Evolutionary conservation across 495 filamentous ascomycete genomes (phyloP).

Genomic region (Jackrogersella multiformis): DNA sequence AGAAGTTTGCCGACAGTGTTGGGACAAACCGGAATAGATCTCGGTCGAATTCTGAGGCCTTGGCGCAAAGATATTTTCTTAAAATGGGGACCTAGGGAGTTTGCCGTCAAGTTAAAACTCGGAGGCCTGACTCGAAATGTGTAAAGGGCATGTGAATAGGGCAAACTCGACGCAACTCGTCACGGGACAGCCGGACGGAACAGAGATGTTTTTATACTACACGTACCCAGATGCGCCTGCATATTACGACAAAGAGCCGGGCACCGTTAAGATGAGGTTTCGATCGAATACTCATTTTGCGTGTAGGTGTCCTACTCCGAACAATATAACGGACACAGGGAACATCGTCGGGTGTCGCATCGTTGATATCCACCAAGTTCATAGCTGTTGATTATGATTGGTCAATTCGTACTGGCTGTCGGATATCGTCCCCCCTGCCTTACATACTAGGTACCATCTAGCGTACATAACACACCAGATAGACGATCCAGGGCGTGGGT

Average conservation of each 20-base stretch:
- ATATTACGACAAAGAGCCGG: constrained; percentile 9
- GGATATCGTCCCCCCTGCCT: constrained; percentile 32
- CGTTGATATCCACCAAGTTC: constrained; percentile 17
- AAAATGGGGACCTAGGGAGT: constrained; percentile 26
- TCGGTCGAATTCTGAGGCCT: constrained; percentile 39
- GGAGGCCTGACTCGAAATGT: constrained; percentile 20
- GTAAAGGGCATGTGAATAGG: constrained; percentile 30
- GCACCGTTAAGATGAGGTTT: constrained; percentile 6
- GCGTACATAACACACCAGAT: constrained; percentile 9
- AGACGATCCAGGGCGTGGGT: constrained; percentile 1
- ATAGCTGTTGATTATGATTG: constrained; percentile 28
- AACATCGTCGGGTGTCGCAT: constrained; percentile 30
- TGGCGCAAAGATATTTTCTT: constrained; percentile 27
- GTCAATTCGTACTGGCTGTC: constrained; percentile 29
- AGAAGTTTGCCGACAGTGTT: constrained; percentile 29
- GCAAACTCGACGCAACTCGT: constrained; percentile 16
- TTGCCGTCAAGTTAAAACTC: constrained; percentile 32
- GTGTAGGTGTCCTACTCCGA: constrained; percentile 11
- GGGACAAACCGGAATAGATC: constrained; percentile 25
- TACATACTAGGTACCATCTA: constrained; percentile 16
- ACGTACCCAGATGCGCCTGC: background rate
- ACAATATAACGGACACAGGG: constrained; percentile 20
- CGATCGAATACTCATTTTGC: constrained; percentile 6
- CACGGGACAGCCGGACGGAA: constrained; percentile 8
- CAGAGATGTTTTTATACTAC: constrained; percentile 13